Conservation (phyloP, 768 basidiomycete genomes). For the Naganishia friedmannii region DNA sequence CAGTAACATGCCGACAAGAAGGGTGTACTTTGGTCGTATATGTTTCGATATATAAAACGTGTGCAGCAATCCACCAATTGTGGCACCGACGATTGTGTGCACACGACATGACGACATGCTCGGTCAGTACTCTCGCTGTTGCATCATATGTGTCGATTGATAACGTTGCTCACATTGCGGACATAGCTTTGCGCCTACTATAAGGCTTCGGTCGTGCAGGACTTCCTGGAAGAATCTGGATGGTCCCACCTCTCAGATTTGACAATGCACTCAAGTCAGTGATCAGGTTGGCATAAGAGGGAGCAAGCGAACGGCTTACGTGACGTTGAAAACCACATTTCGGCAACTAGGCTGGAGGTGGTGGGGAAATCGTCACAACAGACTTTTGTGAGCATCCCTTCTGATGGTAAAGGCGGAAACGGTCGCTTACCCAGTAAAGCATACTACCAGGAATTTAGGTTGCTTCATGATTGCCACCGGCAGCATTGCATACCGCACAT, state of each 20-base stretch:
- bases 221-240: constrained; percentile 1
- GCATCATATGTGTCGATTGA: too few relatives aligned
- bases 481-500: not conserved
- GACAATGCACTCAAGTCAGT: not conserved
- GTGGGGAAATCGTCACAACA: too few relatives aligned
- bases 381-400: too few relatives aligned
- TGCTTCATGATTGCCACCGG: not conserved
- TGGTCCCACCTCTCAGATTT: not conserved
- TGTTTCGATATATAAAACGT: not conserved
- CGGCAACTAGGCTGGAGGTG: not conserved
- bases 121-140: too few relatives aligned
- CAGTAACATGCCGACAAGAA: not conserved
- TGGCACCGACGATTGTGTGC: not conserved
- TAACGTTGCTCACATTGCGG: too few relatives aligned
- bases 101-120: not conserved
- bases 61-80: not conserved
- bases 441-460: not conserved
- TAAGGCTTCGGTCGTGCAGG: not conserved
- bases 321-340: not conserved
- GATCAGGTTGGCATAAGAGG: not conserved
- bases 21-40: not conserved
- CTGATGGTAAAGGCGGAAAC: not conserved
- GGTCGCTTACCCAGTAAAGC: not conserved
- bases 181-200: not conserved
- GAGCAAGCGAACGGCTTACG: not conserved